Evolutionary conservation across 805 yeast species (phyloP), one percentile per base, ranked within the genome.

Genomic region (Spathaspora gorwiae): DNA sequence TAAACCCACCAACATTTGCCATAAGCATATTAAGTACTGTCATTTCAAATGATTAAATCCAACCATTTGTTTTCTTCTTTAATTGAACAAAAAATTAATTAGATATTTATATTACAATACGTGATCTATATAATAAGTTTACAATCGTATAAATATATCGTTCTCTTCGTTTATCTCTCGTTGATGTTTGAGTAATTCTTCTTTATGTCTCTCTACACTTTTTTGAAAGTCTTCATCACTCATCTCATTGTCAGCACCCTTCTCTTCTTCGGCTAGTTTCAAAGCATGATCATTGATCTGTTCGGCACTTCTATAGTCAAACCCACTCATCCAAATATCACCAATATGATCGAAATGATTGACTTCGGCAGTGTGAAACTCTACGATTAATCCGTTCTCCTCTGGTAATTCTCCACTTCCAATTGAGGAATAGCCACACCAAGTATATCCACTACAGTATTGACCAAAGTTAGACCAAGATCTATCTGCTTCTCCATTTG

Each of bases 371-470:
- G 49, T 42, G 9, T 55, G 42, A 44, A 55, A 65, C 11, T 55
- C 51, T 6, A 67, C 50, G 2, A 59, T n/a, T 5, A 27, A 30
- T 1, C 72, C 72, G 7, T 47, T 44, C 24, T 53, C 52, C 9
- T 47, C 43, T 5, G 33, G 40, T 1, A 49, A 43, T 24, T 48
- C 43, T 13, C 40, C 45, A 5, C 49, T 47, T 3, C 65, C 67
- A 31, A 61, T 59, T 30, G 55, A 51, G 19, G 61, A 56, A 42
- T 61, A 61, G 1, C 56, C 66, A 52, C 67, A 62, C 67, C 67
- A 62, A 4, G 65, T 60, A 39, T 62, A 62, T 5, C 67, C 65
- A 41, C 54, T 48, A 48, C 67, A 62, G 44, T 59, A 62, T 26
- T 60, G 56, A 11, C 59, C 42, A 54, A 59, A 47, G 35, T 55